Evolutionary conservation across 148 eudicot species (phyloP).

Genomic region (Fallopia convolvulus): DNA sequence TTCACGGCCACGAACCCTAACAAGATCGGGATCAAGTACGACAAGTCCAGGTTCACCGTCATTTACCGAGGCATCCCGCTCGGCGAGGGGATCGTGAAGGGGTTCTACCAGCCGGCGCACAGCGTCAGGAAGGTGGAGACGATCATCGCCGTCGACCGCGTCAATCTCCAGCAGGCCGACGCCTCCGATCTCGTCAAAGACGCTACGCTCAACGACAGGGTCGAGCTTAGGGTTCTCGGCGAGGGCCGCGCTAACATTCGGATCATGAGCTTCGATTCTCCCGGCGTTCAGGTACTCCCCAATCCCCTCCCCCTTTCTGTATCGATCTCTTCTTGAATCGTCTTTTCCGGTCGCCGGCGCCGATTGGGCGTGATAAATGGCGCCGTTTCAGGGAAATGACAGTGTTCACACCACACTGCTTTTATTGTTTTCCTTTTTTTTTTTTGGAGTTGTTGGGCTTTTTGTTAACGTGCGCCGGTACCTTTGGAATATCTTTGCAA

Average conservation of each 20-base stretch:
- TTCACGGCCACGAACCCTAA: constrained; percentile 83
- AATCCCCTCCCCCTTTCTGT: neutral
- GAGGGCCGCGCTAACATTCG: constrained; percentile 92
- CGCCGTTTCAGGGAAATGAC: constrained; percentile 5
- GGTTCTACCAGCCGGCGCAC: constrained; percentile 76
- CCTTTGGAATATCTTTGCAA: neutral
- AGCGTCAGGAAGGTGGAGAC: constrained; percentile 53
- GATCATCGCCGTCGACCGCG: constrained; percentile 57
- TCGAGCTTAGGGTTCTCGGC: constrained; percentile 71
- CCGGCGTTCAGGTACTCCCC: constrained; percentile 52
- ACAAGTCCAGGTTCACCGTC: constrained; percentile 60
- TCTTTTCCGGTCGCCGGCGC: neutral
- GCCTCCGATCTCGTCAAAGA: constrained; percentile 65
- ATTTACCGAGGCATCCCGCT: constrained; percentile 82
- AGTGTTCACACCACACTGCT: constrained; percentile 5
- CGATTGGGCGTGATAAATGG: neutral
- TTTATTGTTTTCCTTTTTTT: neutral
- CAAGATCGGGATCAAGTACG: constrained; percentile 84
- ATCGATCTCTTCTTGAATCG: neutral
- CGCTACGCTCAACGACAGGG: constrained; percentile 69
- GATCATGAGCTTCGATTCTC: constrained; percentile 69
- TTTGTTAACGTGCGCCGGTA: constrained; percentile 1
- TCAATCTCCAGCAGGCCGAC: constrained; percentile 62
- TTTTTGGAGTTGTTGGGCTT: neutral
- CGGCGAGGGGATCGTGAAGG: constrained; percentile 59